A percentile compares a stretch with the other conserved stretches of the same genome.
Conservation (phyloP, 441 rosid genomes). For the Eruca vesicaria region DNA sequence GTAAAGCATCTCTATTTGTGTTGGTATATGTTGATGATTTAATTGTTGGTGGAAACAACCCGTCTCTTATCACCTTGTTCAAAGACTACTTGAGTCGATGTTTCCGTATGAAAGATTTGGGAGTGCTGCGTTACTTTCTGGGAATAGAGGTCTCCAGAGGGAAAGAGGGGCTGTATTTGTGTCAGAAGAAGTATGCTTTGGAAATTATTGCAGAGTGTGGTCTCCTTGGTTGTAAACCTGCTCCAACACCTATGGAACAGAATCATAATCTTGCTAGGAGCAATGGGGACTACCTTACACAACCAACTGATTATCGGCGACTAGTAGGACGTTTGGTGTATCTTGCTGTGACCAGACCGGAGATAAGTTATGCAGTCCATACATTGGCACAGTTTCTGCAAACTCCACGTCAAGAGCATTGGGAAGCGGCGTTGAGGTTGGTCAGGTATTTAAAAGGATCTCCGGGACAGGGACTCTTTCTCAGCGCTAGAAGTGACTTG, state of each 20-base stretch:
- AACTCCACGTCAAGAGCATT: background rate
- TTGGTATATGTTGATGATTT: background rate
- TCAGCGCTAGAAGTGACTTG: background rate
- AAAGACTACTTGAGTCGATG: background rate
- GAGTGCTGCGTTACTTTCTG: background rate
- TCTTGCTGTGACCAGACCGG: background rate
- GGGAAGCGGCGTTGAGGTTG: background rate
- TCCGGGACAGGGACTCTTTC: background rate
- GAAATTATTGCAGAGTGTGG: background rate
- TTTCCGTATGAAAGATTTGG: background rate
- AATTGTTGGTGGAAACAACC: background rate
- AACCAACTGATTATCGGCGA: background rate
- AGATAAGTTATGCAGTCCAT: background rate
- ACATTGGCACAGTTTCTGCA: background rate
- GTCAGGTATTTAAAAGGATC: background rate
- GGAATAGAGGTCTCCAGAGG: background rate
- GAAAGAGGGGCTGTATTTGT: background rate
- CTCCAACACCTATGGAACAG: background rate
- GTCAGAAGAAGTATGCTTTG: background rate
- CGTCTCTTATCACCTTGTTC: accelerated
- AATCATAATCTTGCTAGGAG: background rate
- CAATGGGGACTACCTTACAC: background rate
- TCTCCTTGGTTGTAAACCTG: background rate
- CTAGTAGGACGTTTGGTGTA: background rate
- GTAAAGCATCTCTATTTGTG: background rate